Evolutionary conservation across 345 rosid species (phyloP).

Genomic region (Lepidium didymum): DNA sequence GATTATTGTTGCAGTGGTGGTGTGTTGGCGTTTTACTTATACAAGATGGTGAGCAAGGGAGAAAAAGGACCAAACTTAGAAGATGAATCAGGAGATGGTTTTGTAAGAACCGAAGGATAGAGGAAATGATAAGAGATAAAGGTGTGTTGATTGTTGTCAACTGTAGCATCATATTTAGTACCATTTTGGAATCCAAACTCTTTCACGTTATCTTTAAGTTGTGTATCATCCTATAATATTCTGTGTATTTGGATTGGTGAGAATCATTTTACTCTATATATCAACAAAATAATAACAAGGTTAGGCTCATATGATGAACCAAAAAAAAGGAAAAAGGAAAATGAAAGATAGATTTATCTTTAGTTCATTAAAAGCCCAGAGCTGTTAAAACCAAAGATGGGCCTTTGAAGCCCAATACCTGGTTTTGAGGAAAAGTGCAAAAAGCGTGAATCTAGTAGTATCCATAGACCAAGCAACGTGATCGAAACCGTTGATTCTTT

Average conservation of each 20-base stretch:
- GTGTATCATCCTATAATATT: slow-evolving; percentile 6
- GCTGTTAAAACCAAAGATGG: neutral
- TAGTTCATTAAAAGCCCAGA: neutral
- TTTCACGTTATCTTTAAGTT: neutral
- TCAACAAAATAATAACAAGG: slow-evolving; percentile 9
- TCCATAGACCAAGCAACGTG: slow-evolving; percentile 16
- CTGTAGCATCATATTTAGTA: neutral
- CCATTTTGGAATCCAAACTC: neutral
- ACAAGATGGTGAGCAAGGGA: slow-evolving; percentile 37
- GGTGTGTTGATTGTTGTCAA: slow-evolving; percentile 1
- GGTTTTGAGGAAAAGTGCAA: neutral
- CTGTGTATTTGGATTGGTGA: neutral
- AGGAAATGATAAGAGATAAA: neutral
- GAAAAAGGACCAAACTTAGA: slow-evolving; percentile 31
- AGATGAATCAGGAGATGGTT: slow-evolving; percentile 31
- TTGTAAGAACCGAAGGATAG: slow-evolving; percentile 18
- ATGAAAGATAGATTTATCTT: neutral
- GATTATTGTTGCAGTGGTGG: slow-evolving; percentile 56
- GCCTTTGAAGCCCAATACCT: slow-evolving; percentile 4
- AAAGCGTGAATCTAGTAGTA: slow-evolving; percentile 21
- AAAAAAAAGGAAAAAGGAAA: neutral
- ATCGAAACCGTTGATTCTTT: slow-evolving; percentile 27
- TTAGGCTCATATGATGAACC: neutral
- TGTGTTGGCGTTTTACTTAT: slow-evolving; percentile 57
- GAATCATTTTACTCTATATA: neutral